Conservation (phyloP, 2,329 filamentous ascomycete genomes). For the Trichophaea hybrida region DNA sequence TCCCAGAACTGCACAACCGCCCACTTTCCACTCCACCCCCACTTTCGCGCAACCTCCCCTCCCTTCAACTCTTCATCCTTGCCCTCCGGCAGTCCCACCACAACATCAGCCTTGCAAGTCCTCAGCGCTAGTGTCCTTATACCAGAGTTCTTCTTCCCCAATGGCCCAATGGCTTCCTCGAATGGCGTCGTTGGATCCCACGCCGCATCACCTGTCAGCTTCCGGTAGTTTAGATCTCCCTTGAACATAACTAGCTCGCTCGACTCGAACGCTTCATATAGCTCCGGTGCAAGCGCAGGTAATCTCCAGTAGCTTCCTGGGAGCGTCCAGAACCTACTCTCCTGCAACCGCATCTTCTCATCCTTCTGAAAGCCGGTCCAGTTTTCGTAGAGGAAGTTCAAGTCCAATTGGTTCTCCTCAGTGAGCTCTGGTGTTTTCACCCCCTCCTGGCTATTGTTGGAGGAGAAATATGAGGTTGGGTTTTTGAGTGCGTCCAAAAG, state of each 20-base stretch:
- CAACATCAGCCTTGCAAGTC: conserved; percentile 93
- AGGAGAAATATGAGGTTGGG: conserved; percentile 64
- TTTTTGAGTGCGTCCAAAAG: conserved; percentile 66
- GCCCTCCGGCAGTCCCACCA: conserved; percentile 70
- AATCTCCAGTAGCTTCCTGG: conserved; percentile 80
- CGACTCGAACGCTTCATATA: conserved; percentile 64
- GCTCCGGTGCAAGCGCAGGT: conserved; percentile 49
- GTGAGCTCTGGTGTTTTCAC: conserved; percentile 46
- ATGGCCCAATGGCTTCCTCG: conserved; percentile 64
- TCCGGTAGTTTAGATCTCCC: conserved; percentile 92
- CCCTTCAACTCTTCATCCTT: conserved; percentile 66
- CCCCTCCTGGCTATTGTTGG: conserved; percentile 46
- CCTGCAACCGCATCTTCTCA: conserved; percentile 66
- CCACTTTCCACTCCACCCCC: conserved; percentile 95
- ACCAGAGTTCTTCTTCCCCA: conserved; percentile 60
- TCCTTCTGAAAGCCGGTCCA: conserved; percentile 71
- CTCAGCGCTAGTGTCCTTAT: conserved; percentile 73
- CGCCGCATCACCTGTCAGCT: conserved; percentile 65
- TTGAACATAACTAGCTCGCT: conserved; percentile 91
- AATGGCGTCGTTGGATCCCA: conserved; percentile 89
- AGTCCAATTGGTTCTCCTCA: conserved; percentile 49
- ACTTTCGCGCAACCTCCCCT: conserved; percentile 56
- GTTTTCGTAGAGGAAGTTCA: conserved; percentile 65
- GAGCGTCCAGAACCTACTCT: conserved; percentile 84
- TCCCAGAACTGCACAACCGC: conserved; percentile 78